phyloP scores from a whole-genome alignment of 2,329 filamentous ascomycete species.

The Colletotrichum brevisporum region DNA sequence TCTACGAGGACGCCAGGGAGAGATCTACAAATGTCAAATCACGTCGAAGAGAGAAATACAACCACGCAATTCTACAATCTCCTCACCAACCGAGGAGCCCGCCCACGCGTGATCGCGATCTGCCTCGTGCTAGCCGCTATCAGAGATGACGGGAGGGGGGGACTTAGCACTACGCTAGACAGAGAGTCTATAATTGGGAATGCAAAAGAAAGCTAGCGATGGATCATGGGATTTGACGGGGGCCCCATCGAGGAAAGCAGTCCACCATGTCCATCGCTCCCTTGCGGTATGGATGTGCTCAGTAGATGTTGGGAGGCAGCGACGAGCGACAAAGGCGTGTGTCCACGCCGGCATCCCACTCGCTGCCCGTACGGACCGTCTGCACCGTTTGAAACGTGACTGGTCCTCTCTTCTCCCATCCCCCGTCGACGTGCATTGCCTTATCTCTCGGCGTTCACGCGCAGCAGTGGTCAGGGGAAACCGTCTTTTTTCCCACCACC shows the following conservation, averaged over 20 bases:
- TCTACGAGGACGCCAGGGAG: background rate
- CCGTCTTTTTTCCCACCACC: background rate
- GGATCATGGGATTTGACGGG: background rate
- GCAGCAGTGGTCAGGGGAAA: background rate
- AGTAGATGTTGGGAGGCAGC: background rate
- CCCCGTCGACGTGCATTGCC: background rate
- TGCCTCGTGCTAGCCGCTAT: background rate
- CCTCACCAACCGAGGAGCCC: background rate
- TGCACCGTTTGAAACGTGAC: background rate
- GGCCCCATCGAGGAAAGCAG: background rate
- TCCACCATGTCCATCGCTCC: too few species aligned
- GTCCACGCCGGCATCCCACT: background rate
- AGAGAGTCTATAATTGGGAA: slow-evolving; percentile 1
- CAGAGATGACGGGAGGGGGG: background rate
- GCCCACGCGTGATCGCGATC: background rate
- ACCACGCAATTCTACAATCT: background rate
- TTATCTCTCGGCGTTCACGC: background rate
- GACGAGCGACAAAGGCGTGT: background rate
- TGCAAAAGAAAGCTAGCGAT: background rate
- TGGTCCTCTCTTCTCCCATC: background rate
- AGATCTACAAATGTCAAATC: background rate
- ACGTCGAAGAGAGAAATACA: too few species aligned
- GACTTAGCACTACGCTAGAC: too few species aligned
- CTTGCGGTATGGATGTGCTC: background rate
- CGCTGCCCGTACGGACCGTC: background rate